Conservation (phyloP, 1,139 yeast genomes). For the Candida smagusa region DNA sequence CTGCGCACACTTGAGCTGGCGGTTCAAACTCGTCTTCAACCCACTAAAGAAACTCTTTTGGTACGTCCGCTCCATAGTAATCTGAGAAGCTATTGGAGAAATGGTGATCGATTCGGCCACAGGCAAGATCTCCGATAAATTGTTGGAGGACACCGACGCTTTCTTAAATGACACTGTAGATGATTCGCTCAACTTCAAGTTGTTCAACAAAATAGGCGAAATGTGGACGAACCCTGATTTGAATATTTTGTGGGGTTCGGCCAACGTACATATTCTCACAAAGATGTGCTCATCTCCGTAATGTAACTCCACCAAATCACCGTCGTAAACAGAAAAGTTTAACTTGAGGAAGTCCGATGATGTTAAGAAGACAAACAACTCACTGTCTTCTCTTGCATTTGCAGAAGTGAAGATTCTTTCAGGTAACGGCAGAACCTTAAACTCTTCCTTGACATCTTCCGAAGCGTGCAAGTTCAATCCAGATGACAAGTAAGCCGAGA, state of each 20-base stretch:
- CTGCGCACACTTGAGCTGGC: slow-evolving; percentile 53
- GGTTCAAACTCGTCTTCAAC: slow-evolving; percentile 60
- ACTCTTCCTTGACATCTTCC: slow-evolving; percentile 9
- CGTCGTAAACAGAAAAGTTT: slow-evolving; percentile 60
- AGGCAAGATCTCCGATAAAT: slow-evolving; percentile 16
- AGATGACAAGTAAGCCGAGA: slow-evolving; percentile 35
- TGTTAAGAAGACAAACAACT: slow-evolving; percentile 51
- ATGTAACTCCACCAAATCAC: slow-evolving; percentile 55
- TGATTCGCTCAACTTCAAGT: slow-evolving; percentile 35
- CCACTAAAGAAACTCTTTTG: slow-evolving; percentile 66
- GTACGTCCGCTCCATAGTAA: slow-evolving; percentile 61
- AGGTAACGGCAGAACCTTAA: slow-evolving; percentile 29
- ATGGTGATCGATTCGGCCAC: slow-evolving; percentile 45
- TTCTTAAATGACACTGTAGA: slow-evolving; percentile 29
- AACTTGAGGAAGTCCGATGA: slow-evolving; percentile 51
- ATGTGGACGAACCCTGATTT: slow-evolving; percentile 41
- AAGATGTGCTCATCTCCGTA: slow-evolving; percentile 23
- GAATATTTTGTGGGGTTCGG: slow-evolving; percentile 56
- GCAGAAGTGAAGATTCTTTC: slow-evolving; percentile 25
- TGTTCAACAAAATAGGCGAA: slow-evolving; percentile 64
- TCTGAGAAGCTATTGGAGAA: slow-evolving; percentile 68
- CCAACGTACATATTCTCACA: slow-evolving; percentile 54
- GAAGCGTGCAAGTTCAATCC: slow-evolving; percentile 24
- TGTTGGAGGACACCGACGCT: slow-evolving; percentile 5
- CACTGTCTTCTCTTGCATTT: slow-evolving; percentile 40